A percentile compares a stretch with the other conserved stretches of the same genome.
Conservation (phyloP, 1,284 basidiomycete species). For the Sporisorium iseilematis-ciliati region DNA sequence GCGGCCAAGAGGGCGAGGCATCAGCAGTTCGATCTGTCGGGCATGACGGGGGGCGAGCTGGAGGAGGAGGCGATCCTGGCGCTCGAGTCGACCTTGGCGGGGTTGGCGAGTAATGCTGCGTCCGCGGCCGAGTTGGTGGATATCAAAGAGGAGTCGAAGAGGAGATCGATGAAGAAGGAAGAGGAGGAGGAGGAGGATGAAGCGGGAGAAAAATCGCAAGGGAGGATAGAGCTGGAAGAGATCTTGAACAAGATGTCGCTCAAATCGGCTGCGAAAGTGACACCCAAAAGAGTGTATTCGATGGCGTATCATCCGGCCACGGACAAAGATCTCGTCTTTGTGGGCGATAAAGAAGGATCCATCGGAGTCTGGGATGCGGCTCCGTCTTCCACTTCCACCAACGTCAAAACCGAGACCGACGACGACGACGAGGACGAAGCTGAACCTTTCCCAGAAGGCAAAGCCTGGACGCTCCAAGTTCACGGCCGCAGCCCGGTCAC, state of each 20-base stretch:
- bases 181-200: conserved; percentile 1
- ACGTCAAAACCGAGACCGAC: conserved; percentile 32
- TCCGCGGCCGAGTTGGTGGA: conserved; percentile 36
- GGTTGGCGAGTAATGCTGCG: conserved; percentile 23
- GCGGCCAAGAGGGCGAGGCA: conserved; percentile 56
- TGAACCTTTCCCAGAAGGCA: conserved; percentile 36
- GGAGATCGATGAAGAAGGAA: conserved; percentile 8
- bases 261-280: conserved; percentile 54
- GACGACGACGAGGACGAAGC: conserved; percentile 36
- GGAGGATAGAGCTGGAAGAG: conserved; percentile 43
- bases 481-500: conserved; percentile 63
- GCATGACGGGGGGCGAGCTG: conserved; percentile 45
- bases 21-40: conserved; percentile 49
- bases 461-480: conserved; percentile 57
- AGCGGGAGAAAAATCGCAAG: conserved; percentile 10
- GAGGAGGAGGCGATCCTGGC: conserved; percentile 40
- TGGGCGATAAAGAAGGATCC: conserved; percentile 65
- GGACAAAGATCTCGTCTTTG: conserved; percentile 65
- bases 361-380: conserved; percentile 66
- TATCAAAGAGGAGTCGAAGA: conserved; percentile 38
- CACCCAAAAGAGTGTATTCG: conserved; percentile 58
- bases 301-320: conserved; percentile 62
- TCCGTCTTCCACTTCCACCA: conserved; percentile 12
- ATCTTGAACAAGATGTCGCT: conserved; percentile 61
- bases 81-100: conserved; percentile 33